These are phyloP conservation scores for Pleurotus giganteus DNA, from an alignment of 768 basidiomycete genomes.

Conservation along the genomic window DNA sequence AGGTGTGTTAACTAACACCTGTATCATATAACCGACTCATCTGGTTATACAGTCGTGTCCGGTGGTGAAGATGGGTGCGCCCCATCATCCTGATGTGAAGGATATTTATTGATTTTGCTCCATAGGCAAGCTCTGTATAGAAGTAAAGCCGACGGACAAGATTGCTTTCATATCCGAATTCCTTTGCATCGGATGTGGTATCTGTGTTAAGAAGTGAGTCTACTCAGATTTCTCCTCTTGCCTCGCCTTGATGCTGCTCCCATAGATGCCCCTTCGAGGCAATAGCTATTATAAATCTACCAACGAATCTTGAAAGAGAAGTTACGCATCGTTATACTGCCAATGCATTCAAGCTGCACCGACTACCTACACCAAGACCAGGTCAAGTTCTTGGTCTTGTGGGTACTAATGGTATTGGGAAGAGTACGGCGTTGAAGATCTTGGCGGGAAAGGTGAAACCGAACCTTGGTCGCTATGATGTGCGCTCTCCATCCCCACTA, in stretches of 20 bases:
- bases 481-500: slow-evolving; percentile 43
- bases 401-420: slow-evolving; percentile 99
- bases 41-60: slow-evolving; percentile 72
- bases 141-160: slow-evolving; percentile 94
- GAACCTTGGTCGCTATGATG: slow-evolving; percentile 95
- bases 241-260: neutral
- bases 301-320: slow-evolving; percentile 93
- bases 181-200: slow-evolving; percentile 99
- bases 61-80: slow-evolving; percentile 92
- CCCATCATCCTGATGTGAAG: neutral
- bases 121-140: slow-evolving; percentile 94
- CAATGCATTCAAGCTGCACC: slow-evolving; percentile 98
- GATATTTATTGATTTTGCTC: slow-evolving; percentile 4
- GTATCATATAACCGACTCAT: neutral
- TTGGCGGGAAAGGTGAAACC: slow-evolving; percentile 97
- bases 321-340: slow-evolving; percentile 98
- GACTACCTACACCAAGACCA: slow-evolving; percentile 93
- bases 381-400: slow-evolving; percentile 99
- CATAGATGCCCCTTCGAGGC: slow-evolving; percentile 97
- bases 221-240: neutral
- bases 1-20: slow-evolving; percentile 43
- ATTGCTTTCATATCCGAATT: slow-evolving; percentile 99
- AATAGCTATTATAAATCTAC: slow-evolving; percentile 97
- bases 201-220: slow-evolving; percentile 97
- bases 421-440: slow-evolving; percentile 96